Conservation (phyloP, 2,329 filamentous ascomycete species). For the Acarospora socialis region DNA sequence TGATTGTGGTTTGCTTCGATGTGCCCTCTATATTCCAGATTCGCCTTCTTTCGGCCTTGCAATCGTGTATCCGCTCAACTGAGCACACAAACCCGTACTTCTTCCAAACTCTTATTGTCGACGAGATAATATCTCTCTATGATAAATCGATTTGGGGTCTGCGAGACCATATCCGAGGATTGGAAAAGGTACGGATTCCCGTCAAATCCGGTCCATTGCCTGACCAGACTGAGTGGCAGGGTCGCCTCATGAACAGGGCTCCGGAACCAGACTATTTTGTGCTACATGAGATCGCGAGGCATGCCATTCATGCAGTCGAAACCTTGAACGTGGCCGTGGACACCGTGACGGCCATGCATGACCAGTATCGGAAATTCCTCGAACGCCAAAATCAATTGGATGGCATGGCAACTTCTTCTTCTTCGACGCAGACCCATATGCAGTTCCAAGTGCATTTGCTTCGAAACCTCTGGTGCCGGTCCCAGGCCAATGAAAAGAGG, state of each 20-base stretch:
- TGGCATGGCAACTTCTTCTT: not conserved
- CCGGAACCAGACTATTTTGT: slow-evolving; percentile 12
- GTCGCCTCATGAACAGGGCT: not conserved
- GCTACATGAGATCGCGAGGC: slow-evolving; percentile 22
- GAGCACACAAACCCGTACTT: slow-evolving; percentile 2
- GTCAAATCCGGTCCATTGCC: not conserved
- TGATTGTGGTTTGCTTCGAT: slow-evolving; percentile 12
- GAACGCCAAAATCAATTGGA: not conserved
- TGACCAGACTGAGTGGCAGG: slow-evolving; percentile 2
- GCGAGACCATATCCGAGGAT: slow-evolving; percentile 18
- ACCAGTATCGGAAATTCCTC: slow-evolving; percentile 14
- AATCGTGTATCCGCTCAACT: slow-evolving; percentile 4
- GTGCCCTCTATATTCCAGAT: not conserved
- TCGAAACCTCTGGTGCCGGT: slow-evolving; percentile 18
- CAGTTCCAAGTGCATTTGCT: slow-evolving; percentile 16
- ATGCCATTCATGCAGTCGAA: slow-evolving; percentile 21
- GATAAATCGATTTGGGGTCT: slow-evolving; percentile 20
- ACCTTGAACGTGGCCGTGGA: slow-evolving; percentile 21
- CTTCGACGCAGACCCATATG: slow-evolving; percentile 13
- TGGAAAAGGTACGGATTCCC: slow-evolving; percentile 18
- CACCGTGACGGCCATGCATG: slow-evolving; percentile 16
- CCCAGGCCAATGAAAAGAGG: slow-evolving; percentile 18
- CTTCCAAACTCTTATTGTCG: slow-evolving; percentile 17
- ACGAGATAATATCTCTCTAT: slow-evolving; percentile 15
- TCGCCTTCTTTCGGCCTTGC: slow-evolving; percentile 1